phyloP scores from a whole-genome alignment of 202 grass and related monocot genomes.

The Elaeis oleifera region DNA sequence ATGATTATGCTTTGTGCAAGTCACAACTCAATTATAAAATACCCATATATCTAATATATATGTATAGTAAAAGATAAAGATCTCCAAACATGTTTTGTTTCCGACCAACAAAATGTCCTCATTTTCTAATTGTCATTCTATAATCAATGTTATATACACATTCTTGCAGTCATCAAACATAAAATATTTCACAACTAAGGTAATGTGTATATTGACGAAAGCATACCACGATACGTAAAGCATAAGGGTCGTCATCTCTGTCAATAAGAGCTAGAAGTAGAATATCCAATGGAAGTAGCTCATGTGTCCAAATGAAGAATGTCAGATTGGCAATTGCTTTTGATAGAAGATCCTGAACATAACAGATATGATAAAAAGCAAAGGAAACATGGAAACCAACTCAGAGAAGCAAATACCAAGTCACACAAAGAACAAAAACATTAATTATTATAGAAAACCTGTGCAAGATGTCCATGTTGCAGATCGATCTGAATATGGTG shows the following conservation, averaged over 20 bases:
- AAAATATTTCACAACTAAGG: no score
- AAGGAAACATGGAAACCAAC: slow-evolving; percentile 19
- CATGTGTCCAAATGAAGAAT: slow-evolving; percentile 92
- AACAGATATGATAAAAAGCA: slow-evolving; percentile 19
- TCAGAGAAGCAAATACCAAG: slow-evolving; percentile 23
- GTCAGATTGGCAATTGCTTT: slow-evolving; percentile 86
- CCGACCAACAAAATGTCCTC: no score
- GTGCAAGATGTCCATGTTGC: slow-evolving; percentile 62
- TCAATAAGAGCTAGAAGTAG: slow-evolving; percentile 92
- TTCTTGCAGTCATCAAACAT: no score
- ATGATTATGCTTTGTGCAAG: no score
- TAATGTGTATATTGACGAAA: slow-evolving; percentile 4
- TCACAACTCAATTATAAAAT: no score
- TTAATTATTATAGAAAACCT: slow-evolving; percentile 40
- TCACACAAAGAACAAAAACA: not conserved
- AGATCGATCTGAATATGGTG: slow-evolving; percentile 87
- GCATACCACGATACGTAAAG: slow-evolving; percentile 81
- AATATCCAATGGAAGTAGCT: slow-evolving; percentile 93
- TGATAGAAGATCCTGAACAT: slow-evolving; percentile 69
- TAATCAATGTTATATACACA: no score
- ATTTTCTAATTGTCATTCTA: no score
- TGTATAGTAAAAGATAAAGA: no score
- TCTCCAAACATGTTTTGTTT: no score
- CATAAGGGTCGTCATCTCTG: slow-evolving; percentile 89
- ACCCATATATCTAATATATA: no score